Evolutionary conservation across 371 early-diverging fungal genomes (phyloP), one percentile per base, ranked within the genome.

Genomic region (Mycotypha africana): DNA sequence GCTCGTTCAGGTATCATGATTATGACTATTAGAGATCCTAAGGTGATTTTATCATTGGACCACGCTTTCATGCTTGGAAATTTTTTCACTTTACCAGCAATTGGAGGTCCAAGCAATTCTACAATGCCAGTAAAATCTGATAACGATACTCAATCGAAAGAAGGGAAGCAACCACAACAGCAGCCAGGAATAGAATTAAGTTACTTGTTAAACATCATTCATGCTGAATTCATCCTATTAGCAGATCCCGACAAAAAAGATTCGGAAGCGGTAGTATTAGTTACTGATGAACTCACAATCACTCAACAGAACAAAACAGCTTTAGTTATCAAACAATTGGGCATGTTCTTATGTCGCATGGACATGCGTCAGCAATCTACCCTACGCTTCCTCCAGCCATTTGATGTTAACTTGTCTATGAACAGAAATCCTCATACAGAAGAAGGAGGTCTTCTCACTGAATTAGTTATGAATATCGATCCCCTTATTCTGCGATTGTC

Each of bases 271-370:
- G 82, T 98, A 10, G 78, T 95, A 2, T 71, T 97, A 5, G 80
- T 84, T 0, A 80, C 91, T 2, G 74, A 89, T 22, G 86, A 91
- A 50, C 64, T 96, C 0, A 74, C 88, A 38, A 59, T 93, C 16
- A 77, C 88, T 4, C 87, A 85, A 49, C 91, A 93, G 51, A 67
- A 80, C 15, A 78, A 86, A 24, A 76, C 82, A 42, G 82, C 85
- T 1, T 47, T 92, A 5, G 82, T 81, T 3, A 74, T 92, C 23
- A 81, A 91, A 20, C 86, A 90, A 38, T 72, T 93, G 49, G 91
- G 93, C 22, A 90, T 97, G 84, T 87, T 86, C 37, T 67, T 98
- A 36, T 97, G 96, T 73, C 81, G 81, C 20, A 92, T 97, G 87
- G 88, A 91, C 54, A 76, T 75, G 47, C 67, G 91, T 2, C 76